phyloP scores from a whole-genome alignment of 1,284 basidiomycete genomes.

The Microbotryum scabiosae region DNA sequence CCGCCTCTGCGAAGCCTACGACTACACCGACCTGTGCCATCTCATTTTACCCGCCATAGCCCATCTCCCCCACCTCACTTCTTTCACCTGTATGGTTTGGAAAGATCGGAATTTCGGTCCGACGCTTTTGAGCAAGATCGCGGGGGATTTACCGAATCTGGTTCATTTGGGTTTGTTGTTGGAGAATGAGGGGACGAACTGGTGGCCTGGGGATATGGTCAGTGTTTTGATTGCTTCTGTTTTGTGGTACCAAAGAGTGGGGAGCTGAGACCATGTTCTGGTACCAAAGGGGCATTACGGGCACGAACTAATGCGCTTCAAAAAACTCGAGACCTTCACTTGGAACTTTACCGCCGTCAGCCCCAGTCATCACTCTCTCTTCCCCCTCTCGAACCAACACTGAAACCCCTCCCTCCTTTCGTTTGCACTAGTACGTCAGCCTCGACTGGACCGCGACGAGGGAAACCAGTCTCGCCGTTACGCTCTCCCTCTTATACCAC shows the following conservation, averaged over 20 bases:
- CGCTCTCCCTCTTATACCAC: too few relatives aligned
- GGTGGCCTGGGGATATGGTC: constrained; percentile 9
- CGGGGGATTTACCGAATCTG: neutral
- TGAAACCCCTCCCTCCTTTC: neutral
- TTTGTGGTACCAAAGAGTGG: too few relatives aligned
- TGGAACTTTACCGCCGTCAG: constrained; percentile 18
- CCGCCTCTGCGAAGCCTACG: constrained; percentile 8
- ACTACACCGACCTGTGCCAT: neutral
- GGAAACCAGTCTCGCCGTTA: too few relatives aligned
- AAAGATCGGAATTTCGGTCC: constrained; percentile 4
- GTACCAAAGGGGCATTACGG: neutral
- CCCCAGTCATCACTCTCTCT: too few relatives aligned
- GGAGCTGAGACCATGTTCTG: too few relatives aligned
- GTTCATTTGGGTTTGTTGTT: constrained; percentile 8
- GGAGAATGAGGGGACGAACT: constrained; percentile 5
- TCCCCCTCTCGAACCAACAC: too few relatives aligned
- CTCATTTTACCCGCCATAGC: constrained; percentile 2
- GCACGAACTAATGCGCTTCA: neutral
- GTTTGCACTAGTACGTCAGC: constrained; percentile 3
- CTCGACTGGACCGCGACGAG: constrained; percentile 26
- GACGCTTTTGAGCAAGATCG: neutral
- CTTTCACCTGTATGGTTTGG: constrained; percentile 8
- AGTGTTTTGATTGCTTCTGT: neutral
- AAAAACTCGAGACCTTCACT: constrained; percentile 4
- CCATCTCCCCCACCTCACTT: constrained; percentile 5